A percentile compares a stretch with the other conserved stretches of the same genome.
phyloP scores from a whole-genome alignment of 2,329 filamentous ascomycete species.

The Fusarium metavorans region DNA sequence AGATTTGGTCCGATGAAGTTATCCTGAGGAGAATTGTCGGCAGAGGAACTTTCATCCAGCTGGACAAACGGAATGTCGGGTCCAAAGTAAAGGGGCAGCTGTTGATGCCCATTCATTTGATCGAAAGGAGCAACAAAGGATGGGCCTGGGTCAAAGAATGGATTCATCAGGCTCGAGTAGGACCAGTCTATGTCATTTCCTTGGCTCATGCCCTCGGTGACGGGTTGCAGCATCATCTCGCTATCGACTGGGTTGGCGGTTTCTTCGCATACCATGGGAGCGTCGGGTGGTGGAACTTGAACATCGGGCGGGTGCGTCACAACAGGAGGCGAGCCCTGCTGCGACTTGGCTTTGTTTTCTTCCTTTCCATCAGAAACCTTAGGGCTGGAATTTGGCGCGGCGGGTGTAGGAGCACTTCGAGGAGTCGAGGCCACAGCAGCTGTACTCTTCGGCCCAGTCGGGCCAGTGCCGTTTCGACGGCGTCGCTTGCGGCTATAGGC shows the following conservation, averaged over 20 bases:
- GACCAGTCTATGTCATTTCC: conserved; percentile 10
- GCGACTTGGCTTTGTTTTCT: neutral
- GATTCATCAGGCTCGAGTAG: conserved; percentile 16
- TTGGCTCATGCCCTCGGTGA: neutral
- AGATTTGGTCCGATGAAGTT: neutral
- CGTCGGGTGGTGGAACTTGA: neutral
- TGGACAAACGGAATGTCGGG: conserved; percentile 11
- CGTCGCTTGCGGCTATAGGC: conserved; percentile 37
- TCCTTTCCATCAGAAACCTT: neutral
- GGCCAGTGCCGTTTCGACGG: neutral
- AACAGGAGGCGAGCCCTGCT: neutral
- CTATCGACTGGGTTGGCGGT: neutral
- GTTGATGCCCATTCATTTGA: neutral
- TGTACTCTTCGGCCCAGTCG: neutral
- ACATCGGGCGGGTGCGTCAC: neutral
- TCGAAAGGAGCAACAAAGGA: conserved; percentile 3
- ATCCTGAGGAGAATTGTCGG: neutral
- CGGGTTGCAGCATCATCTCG: neutral
- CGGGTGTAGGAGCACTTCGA: neutral
- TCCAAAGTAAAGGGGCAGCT: conserved; percentile 15
- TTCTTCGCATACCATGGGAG: neutral
- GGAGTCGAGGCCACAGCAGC: neutral
- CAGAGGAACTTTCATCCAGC: neutral
- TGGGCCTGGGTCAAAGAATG: conserved; percentile 15
- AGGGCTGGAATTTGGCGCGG: neutral